Evolutionary conservation across 2,329 filamentous ascomycete genomes (phyloP).

Genomic region (Decorospora gaudefroyi): DNA sequence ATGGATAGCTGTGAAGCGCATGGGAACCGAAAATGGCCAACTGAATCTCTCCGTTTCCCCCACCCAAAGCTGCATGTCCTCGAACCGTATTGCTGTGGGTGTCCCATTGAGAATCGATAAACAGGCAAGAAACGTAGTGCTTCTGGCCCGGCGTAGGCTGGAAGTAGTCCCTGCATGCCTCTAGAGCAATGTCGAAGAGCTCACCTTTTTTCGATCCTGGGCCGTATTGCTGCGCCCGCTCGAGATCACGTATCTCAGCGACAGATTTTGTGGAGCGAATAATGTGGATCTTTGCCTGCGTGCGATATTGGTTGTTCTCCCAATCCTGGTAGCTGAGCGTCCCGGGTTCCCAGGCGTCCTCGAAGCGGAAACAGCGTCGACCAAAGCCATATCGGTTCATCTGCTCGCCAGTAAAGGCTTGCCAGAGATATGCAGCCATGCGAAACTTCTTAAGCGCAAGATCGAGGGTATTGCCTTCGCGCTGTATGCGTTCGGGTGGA

Average conservation of each 20-base stretch:
- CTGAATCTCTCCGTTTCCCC: slow-evolving; percentile 71
- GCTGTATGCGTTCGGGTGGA: slow-evolving; percentile 71
- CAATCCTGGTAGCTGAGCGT: slow-evolving; percentile 77
- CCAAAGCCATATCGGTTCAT: slow-evolving; percentile 91
- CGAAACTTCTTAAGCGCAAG: slow-evolving; percentile 86
- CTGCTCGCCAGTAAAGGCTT: slow-evolving; percentile 94
- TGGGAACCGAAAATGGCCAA: slow-evolving; percentile 93
- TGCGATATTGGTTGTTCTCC: slow-evolving; percentile 74
- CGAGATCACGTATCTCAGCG: slow-evolving; percentile 76
- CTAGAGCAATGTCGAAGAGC: slow-evolving; percentile 74
- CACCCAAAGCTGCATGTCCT: slow-evolving; percentile 84
- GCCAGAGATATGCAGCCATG: slow-evolving; percentile 96
- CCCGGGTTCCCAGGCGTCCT: slow-evolving; percentile 91
- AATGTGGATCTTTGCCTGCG: slow-evolving; percentile 87
- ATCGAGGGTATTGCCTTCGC: slow-evolving; percentile 80
- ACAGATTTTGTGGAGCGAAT: slow-evolving; percentile 83
- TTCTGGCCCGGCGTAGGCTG: slow-evolving; percentile 74
- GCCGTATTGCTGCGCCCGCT: slow-evolving; percentile 76
- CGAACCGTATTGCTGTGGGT: slow-evolving; percentile 68
- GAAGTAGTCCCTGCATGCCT: slow-evolving; percentile 80
- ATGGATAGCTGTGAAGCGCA: slow-evolving; percentile 86
- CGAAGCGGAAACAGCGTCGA: slow-evolving; percentile 82
- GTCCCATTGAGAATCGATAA: slow-evolving; percentile 91
- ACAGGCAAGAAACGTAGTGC: slow-evolving; percentile 82
- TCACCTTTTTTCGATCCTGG: slow-evolving; percentile 71